Base-by-base conservation (phyloP, 2,329 filamentous ascomycete species). In the Lachnellula cervina region DNA sequence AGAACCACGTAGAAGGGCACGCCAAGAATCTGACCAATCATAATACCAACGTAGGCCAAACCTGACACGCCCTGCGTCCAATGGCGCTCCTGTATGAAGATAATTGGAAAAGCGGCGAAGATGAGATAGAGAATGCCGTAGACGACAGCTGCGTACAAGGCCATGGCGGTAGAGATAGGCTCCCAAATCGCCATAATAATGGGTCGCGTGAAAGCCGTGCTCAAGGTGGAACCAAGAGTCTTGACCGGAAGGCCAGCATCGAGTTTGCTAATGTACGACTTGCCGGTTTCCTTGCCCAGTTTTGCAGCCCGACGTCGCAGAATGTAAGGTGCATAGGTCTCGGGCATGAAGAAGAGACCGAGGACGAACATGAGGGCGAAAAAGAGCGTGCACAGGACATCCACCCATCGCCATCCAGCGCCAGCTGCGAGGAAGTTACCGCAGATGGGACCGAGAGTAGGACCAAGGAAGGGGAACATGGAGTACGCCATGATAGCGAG, bases 301-400 rank as follows among this genome's bases (percentile, higher is more conserved):
- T 89, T 88, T 66, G 79, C 77, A 2, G 91, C 91, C 13, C 90
- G 81, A 32, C 74, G 74, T 51, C 82, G 80, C 16, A 97, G 81
- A 50, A 96, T 84, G 0, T 83, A 88, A 0, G 91, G 90, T 0
- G 90, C 86, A 69, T 94, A 96, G 0, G 91, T 96, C 72, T 96
- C 91, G 1, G 90, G 89, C 0, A 96, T 86, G n/a, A 89, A 94
- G 72, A 95, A 92, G 32, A 86, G 87, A 71, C 94, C 91, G 58
- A 93, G 69, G 17, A 87, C 58, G 83, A 87, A 94, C 63, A 87
- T 81, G 49, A 86, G 68, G 14, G 78, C 84, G 25, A 87, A 77
- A 13, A 94, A 69, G 66, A 96, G 95, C 11, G 94, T 76, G 67
- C 93, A 89, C 63, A 96, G 82, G 87, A 88, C 93, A 75, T 94